Conservation (phyloP, 352 stramenopile species). For the Peronospora belbahrii region DNA sequence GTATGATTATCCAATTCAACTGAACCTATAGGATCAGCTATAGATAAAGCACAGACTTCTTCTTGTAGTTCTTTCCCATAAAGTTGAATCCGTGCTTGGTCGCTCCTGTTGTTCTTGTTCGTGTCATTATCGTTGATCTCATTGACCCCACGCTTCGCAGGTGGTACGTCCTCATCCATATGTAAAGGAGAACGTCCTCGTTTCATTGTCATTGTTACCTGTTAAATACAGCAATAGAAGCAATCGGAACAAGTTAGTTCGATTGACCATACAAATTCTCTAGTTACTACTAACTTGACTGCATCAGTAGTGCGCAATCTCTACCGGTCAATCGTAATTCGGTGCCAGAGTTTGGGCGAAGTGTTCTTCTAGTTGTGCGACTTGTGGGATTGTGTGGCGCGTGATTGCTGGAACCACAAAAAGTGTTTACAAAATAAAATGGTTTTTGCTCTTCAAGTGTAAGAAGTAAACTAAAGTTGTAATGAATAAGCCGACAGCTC, state of each 20-base stretch:
- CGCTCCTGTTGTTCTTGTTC: too few species aligned
- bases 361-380: slow-evolving; percentile 14
- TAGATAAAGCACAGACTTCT: neutral
- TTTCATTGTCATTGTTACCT: slow-evolving; percentile 18
- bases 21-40: neutral
- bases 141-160: slow-evolving; percentile 14
- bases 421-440: slow-evolving; percentile 5
- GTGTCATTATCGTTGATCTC: slow-evolving; percentile 1
- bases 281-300: too few species aligned
- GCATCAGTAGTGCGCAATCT: too few species aligned
- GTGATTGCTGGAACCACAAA: slow-evolving; percentile 26
- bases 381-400: slow-evolving; percentile 21
- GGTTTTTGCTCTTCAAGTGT: neutral
- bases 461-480: neutral
- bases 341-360: slow-evolving; percentile 27
- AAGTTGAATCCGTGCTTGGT: too few species aligned
- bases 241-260: neutral
- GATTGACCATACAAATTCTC: too few species aligned
- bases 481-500: slow-evolving; percentile 1
- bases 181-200: slow-evolving; percentile 13
- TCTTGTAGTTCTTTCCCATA: too few species aligned
- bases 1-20: neutral
- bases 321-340: too few species aligned
- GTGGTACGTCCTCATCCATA: slow-evolving; percentile 1
- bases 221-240: too few species aligned